Evolutionary conservation across 495 filamentous ascomycete genomes (phyloP), one percentile per base, ranked within the genome.

Genomic region (Chaetomium cochliodes): DNA sequence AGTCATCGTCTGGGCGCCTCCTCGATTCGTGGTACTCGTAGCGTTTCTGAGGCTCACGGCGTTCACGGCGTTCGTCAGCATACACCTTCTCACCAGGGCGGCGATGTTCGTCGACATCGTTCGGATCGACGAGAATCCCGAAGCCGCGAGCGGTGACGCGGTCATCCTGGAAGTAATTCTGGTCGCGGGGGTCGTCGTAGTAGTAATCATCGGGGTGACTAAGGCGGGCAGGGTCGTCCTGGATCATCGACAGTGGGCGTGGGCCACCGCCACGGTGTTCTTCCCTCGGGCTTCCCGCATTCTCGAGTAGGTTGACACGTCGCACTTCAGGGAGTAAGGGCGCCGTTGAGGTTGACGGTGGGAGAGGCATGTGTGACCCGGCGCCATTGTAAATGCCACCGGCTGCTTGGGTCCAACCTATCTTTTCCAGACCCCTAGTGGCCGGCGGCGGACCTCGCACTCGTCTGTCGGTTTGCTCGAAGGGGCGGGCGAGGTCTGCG

Each of bases 391-490:
- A 81, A 4, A 76, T 70, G 2, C 78, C 78, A 18, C 70, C 71
- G 8, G 76, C 72, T 23, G 75, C 66, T 22, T 41, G 16, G 16
- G 49, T 62, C 23, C 78, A 74, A 52, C 74, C 76, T 16, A 88
- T 70, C 59, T 81, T 87, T 30, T 90, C 89, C 63, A 90, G 79
- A 0, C 85, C 88, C 75, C 85, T 78, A 3, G 83, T 84, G 13
- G 86, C 80, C 12, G 86, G 86, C 4, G 87, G 85, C 26, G 88
- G 86, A 0, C 85, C 83, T 15, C 84, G 67, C 68, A 67, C 81
- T 81, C 73, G 74, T 22, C 66, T 76, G 30, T 76, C 70, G 39
- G 65, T 69, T 28, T 62, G 66, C 11, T 75, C 73, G 56, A 73
- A 74, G 4, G 66, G 76, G 26, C 83, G 84, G 3, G 78, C 72